Conservation (phyloP, 2,329 filamentous ascomycete genomes). For the Plenodomus lindquistii region DNA sequence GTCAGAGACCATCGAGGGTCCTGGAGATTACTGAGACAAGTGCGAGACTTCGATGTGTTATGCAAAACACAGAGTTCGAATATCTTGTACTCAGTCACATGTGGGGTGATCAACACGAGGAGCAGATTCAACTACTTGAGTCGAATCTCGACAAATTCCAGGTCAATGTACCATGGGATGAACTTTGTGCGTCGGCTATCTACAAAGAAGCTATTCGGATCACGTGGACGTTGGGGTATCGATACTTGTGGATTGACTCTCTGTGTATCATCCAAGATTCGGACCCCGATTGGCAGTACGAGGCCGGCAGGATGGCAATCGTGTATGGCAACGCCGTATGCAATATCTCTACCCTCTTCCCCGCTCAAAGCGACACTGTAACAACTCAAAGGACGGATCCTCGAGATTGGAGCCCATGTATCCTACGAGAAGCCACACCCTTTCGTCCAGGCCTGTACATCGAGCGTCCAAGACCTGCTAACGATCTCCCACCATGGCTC, state of each 20-base stretch:
- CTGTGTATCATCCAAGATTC: constrained; percentile 24
- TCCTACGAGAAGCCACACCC: constrained; percentile 2
- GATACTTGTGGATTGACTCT: constrained; percentile 30
- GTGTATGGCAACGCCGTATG: constrained; percentile 15
- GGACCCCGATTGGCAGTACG: constrained; percentile 8
- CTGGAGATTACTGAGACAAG: constrained; percentile 1
- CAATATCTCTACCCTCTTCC: constrained; percentile 16
- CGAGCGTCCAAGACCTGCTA: not conserved
- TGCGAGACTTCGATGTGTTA: constrained; percentile 5
- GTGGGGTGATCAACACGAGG: constrained; percentile 1
- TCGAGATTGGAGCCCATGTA: constrained; percentile 7
- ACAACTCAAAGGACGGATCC: constrained; percentile 2
- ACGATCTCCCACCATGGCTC: constrained; percentile 4
- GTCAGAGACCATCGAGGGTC: constrained; percentile 7
- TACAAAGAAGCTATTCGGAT: constrained; percentile 20
- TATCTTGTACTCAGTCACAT: constrained; percentile 15
- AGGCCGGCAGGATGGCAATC: constrained; percentile 12
- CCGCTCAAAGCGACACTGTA: not conserved
- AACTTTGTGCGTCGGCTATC: constrained; percentile 4
- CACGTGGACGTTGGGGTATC: constrained; percentile 11
- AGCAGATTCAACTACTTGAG: constrained; percentile 1
- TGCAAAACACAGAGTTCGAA: constrained; percentile 1
- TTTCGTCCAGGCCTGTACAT: constrained; percentile 7
- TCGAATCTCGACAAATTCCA: constrained; percentile 1
- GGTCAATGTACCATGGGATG: not conserved